phyloP scores from a whole-genome alignment of 257 asterid genomes.

The Rubia yunnanensis region DNA sequence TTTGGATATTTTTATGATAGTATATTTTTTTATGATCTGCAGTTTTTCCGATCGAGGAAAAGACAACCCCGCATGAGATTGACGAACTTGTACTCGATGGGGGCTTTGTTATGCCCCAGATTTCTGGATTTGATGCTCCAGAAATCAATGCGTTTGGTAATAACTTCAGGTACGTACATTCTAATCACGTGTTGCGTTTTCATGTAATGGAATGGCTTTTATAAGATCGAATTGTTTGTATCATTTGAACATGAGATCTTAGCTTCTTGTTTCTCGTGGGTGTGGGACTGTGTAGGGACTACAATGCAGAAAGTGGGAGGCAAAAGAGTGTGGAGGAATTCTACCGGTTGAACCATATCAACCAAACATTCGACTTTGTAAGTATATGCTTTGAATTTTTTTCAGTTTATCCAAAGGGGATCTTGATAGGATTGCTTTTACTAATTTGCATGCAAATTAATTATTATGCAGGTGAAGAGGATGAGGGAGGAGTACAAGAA shows the following conservation, averaged over 20 bases:
- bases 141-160: slow-evolving; percentile 60
- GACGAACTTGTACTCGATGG: slow-evolving; percentile 43
- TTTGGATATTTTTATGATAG: not conserved
- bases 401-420: no score
- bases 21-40: not conserved
- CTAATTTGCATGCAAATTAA: not conserved
- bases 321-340: slow-evolving; percentile 66
- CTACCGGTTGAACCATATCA: slow-evolving; percentile 53
- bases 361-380: slow-evolving; percentile 59
- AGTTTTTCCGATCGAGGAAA: slow-evolving; percentile 32
- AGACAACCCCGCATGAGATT: slow-evolving; percentile 15
- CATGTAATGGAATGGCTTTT: no score
- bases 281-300: slow-evolving; percentile 32
- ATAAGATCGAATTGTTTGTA: no score
- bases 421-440: not conserved
- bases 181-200: no score
- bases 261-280: not conserved
- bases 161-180: slow-evolving; percentile 35
- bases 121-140: slow-evolving; percentile 39
- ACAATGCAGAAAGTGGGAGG: slow-evolving; percentile 49
- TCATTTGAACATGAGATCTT: not conserved
- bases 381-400: slow-evolving; percentile 8
- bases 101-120: slow-evolving; percentile 38
- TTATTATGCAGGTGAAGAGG: slow-evolving; percentile 17
- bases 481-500: slow-evolving; percentile 26